Conservation (phyloP, 2,329 filamentous ascomycete species). For the Botrytis cinerea region DNA sequence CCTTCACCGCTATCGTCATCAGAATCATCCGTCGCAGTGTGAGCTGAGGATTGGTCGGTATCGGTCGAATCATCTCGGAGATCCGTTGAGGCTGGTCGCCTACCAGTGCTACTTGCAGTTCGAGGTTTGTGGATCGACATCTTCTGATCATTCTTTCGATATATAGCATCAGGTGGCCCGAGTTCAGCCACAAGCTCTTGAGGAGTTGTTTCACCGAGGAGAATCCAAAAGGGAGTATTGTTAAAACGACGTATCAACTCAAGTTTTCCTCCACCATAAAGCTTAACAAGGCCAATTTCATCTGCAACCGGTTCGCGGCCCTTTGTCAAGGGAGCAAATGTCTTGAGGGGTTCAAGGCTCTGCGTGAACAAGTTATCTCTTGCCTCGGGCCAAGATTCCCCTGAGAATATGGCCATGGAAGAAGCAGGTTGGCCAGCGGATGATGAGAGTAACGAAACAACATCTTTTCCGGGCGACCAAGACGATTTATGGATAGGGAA, state of each 20-base stretch:
- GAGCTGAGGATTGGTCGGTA: constrained; percentile 73
- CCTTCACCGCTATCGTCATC: constrained; percentile 65
- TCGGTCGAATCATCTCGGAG: constrained; percentile 61
- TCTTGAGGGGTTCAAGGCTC: constrained; percentile 71
- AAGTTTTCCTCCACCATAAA: constrained; percentile 76
- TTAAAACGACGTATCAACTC: constrained; percentile 75
- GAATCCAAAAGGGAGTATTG: constrained; percentile 67
- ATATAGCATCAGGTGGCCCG: constrained; percentile 90
- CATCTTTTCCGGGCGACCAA: constrained; percentile 76
- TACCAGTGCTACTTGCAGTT: constrained; percentile 53
- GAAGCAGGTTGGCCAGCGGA: constrained; percentile 73
- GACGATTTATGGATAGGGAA: constrained; percentile 75
- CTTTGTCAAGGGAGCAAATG: constrained; percentile 66
- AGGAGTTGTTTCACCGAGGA: constrained; percentile 81
- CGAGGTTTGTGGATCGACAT: constrained; percentile 80
- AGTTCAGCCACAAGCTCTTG: constrained; percentile 90
- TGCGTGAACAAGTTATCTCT: constrained; percentile 76
- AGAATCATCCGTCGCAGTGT: constrained; percentile 69
- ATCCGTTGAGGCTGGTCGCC: constrained; percentile 47
- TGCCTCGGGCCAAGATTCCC: constrained; percentile 86
- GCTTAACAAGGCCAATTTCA: constrained; percentile 77
- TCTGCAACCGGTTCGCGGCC: constrained; percentile 80
- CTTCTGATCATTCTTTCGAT: constrained; percentile 84
- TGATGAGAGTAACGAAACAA: constrained; percentile 82
- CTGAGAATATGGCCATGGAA: constrained; percentile 89